phyloP scores from a whole-genome alignment of 2,329 filamentous ascomycete genomes.

The Pseudogymnoascus destructans region DNA sequence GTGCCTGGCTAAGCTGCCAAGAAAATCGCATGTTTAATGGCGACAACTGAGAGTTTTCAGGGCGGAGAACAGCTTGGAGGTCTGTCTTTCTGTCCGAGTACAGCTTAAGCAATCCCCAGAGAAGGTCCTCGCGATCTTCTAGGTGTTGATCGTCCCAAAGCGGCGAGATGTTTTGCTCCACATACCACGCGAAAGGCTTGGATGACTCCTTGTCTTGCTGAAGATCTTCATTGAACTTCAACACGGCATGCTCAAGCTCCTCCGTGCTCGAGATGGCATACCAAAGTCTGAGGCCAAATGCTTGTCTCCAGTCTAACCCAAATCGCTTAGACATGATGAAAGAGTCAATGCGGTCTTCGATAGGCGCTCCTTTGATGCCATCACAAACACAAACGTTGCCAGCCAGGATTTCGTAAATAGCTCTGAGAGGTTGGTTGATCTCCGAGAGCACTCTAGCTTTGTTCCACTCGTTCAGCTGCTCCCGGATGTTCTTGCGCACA shows the following conservation, averaged over 20 bases:
- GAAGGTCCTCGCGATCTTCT: conserved; percentile 55
- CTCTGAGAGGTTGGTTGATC: conserved; percentile 69
- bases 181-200: conserved; percentile 58
- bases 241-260: conserved; percentile 58
- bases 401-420: conserved; percentile 77
- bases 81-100: conserved; percentile 46
- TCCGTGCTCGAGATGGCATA: conserved; percentile 62
- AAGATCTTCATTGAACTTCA: conserved; percentile 61
- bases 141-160: conserved; percentile 48
- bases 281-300: conserved; percentile 84
- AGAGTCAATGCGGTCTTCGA: conserved; percentile 67
- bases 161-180: conserved; percentile 42
- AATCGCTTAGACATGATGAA: conserved; percentile 79
- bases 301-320: conserved; percentile 80
- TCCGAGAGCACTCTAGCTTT: conserved; percentile 75
- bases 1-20: conserved; percentile 71
- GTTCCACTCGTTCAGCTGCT: conserved; percentile 76
- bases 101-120: conserved; percentile 78
- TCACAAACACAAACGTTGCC: conserved; percentile 78
- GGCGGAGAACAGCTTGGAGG: conserved; percentile 59
- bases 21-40: conserved; percentile 62
- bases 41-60: conserved; percentile 63
- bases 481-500: conserved; percentile 59
- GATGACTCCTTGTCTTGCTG: conserved; percentile 54
- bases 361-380: conserved; percentile 56